Evolutionary conservation across 1,284 basidiomycete genomes (phyloP).

Genomic region (Sanghuangporus sanghuang): DNA sequence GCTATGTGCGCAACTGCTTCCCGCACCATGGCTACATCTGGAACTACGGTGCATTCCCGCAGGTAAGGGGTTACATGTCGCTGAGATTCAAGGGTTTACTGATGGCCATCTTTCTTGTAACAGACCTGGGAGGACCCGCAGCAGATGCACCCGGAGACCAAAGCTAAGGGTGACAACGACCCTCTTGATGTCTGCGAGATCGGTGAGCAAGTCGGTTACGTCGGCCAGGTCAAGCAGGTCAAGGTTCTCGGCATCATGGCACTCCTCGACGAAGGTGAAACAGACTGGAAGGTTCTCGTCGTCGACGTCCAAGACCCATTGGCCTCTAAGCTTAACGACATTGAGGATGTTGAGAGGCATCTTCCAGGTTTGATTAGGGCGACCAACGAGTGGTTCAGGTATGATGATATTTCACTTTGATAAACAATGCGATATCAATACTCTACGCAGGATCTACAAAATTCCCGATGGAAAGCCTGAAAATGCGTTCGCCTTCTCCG

Average conservation of each 20-base stretch:
- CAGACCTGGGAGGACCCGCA: constrained; percentile 99
- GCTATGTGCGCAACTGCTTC: constrained; percentile 99
- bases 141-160: constrained; percentile 90
- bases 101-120: neutral
- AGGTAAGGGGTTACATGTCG: constrained; percentile 44
- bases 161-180: constrained; percentile 99
- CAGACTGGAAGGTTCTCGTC: constrained; percentile 98
- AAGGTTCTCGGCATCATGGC: constrained; percentile 99
- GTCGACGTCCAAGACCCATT: constrained; percentile 97
- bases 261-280: constrained; percentile 95
- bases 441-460: constrained; percentile 82
- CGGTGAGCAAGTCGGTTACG: constrained; percentile 96
- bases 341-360: constrained; percentile 98
- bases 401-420: constrained; percentile 17
- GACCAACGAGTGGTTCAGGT: constrained; percentile 97
- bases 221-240: constrained; percentile 99
- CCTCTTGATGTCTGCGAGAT: constrained; percentile 99
- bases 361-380: constrained; percentile 94
- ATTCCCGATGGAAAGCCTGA: constrained; percentile 98
- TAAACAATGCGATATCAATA: constrained; percentile 15
- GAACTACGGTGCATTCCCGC: constrained; percentile 98
- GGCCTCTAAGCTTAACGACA: constrained; percentile 95
- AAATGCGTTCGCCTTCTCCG: constrained; percentile 99
- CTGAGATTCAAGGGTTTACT: neutral
- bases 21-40: constrained; percentile 99